A percentile compares a stretch with the other conserved stretches of the same genome.
These are phyloP conservation scores for Fusarium praegraminearum DNA, from an alignment of 2,329 filamentous ascomycete genomes.

Conservation along the genomic window DNA sequence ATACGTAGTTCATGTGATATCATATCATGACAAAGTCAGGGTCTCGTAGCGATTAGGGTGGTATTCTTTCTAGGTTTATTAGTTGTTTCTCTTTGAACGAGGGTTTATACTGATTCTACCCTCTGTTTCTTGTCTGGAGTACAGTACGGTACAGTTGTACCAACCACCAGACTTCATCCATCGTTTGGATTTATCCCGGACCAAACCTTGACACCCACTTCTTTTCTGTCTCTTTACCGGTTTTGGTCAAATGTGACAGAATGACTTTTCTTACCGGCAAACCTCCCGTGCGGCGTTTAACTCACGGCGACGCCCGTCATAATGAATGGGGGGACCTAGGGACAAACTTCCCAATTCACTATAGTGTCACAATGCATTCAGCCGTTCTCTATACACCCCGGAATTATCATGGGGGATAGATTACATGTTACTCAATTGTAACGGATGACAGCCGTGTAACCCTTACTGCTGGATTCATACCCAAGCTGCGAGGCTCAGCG, in stretches of 20 bases:
- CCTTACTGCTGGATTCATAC: constrained; percentile 25
- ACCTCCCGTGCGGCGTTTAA: constrained; percentile 19
- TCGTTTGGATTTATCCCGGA: neutral
- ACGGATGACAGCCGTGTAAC: constrained; percentile 32
- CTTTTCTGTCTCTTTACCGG: neutral
- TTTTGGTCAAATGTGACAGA: constrained; percentile 14
- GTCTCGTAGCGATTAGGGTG: constrained; percentile 20
- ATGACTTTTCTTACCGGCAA: constrained; percentile 3
- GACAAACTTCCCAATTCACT: no score
- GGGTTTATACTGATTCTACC: neutral
- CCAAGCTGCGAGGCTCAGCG: constrained; percentile 33
- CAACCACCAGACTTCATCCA: neutral
- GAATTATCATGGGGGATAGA: neutral
- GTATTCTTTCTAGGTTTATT: constrained; percentile 6
- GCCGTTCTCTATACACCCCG: constrained; percentile 2
- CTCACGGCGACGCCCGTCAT: constrained; percentile 26
- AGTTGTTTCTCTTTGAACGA: neutral
- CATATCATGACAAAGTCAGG: constrained; percentile 2
- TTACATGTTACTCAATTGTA: neutral
- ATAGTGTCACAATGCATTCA: constrained; percentile 1
- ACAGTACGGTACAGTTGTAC: neutral
- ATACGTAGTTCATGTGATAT: constrained; percentile 14
- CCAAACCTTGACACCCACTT: constrained; percentile 17
- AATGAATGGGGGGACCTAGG: neutral
- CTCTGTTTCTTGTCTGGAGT: neutral